phyloP scores from a whole-genome alignment of 1,139 yeast species.

The Zhuliangozyma blackwelliae region DNA sequence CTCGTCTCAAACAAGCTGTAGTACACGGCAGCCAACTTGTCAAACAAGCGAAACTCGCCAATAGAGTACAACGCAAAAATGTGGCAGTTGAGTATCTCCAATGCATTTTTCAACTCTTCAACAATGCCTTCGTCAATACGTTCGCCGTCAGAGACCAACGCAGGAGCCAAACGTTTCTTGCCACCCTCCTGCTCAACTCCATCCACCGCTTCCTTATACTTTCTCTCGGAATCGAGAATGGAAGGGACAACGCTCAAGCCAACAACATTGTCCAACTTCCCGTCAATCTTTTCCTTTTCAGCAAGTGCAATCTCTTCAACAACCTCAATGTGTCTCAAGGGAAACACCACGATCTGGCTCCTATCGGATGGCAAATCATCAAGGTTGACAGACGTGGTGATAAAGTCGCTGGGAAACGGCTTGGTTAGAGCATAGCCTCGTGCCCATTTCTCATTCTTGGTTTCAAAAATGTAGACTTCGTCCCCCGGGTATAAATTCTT shows the following conservation, averaged over 20 bases:
- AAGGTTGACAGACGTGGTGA: conserved; percentile 55
- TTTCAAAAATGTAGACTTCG: conserved; percentile 72
- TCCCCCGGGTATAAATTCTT: conserved; percentile 74
- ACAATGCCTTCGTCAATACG: conserved; percentile 19
- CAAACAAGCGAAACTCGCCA: conserved; percentile 61
- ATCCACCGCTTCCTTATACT: conserved; percentile 24
- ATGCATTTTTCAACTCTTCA: conserved; percentile 55
- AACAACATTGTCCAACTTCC: conserved; percentile 30
- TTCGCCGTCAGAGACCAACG: conserved; percentile 38
- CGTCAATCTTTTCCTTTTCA: conserved; percentile 17
- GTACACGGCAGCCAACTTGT: conserved; percentile 50
- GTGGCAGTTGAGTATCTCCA: conserved; percentile 57
- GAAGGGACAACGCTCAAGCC: conserved; percentile 38
- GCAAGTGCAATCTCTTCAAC: conserved; percentile 30
- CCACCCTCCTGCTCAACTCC: conserved; percentile 12
- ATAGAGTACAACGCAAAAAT: conserved; percentile 67
- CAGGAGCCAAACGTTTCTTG: conserved; percentile 37
- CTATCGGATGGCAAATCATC: conserved; percentile 59
- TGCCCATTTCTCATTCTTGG: conserved; percentile 65
- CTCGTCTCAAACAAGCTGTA: conserved; percentile 62
- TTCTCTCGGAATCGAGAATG: conserved; percentile 37
- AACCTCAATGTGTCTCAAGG: conserved; percentile 47
- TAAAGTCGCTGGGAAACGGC: conserved; percentile 68
- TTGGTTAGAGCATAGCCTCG: conserved; percentile 66
- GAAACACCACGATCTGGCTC: conserved; percentile 54